Evolutionary conservation across 148 eudicot species (phyloP).

Genomic region (Nepenthes mirabilis): DNA sequence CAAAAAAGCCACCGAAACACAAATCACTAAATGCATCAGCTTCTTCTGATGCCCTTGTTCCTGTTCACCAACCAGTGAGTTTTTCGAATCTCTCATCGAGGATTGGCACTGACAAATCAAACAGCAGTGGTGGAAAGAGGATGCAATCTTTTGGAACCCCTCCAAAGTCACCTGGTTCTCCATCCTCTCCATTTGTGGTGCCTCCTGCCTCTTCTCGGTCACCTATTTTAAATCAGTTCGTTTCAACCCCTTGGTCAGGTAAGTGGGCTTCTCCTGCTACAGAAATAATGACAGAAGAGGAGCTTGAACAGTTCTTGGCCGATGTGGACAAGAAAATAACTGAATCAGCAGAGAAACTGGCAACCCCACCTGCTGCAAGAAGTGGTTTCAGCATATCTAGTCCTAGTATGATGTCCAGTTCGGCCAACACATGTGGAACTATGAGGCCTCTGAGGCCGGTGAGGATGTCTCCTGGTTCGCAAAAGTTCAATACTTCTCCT

Average conservation of each 20-base stretch:
- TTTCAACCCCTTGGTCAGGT: slow-evolving; percentile 75
- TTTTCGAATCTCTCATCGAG: slow-evolving; percentile 38
- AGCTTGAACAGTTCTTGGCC: slow-evolving; percentile 67
- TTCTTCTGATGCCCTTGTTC: slow-evolving; percentile 51
- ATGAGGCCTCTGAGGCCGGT: slow-evolving; percentile 86
- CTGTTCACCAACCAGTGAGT: slow-evolving; percentile 50
- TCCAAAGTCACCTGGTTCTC: slow-evolving; percentile 58
- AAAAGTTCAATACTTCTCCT: slow-evolving; percentile 82
- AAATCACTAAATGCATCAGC: slow-evolving; percentile 28
- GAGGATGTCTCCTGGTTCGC: slow-evolving; percentile 90
- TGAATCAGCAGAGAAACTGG: slow-evolving; percentile 60
- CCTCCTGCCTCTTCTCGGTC: slow-evolving; percentile 45
- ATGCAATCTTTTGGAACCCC: slow-evolving; percentile 40
- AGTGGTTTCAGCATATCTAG: slow-evolving; percentile 53
- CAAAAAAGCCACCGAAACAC: slow-evolving; percentile 57
- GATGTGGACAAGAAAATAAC: slow-evolving; percentile 73
- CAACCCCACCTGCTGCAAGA: slow-evolving; percentile 64
- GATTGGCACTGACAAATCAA: slow-evolving; percentile 43
- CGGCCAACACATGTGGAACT: slow-evolving; percentile 68
- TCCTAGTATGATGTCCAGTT: slow-evolving; percentile 46
- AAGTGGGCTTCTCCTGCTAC: slow-evolving; percentile 51
- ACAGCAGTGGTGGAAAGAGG: slow-evolving; percentile 32
- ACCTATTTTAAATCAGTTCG: slow-evolving; percentile 35
- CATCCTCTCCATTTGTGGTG: slow-evolving; percentile 41
- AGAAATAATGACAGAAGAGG: slow-evolving; percentile 69